These are phyloP conservation scores for Mitragyna speciosa DNA, from an alignment of 257 asterid genomes.

Conservation along the genomic window DNA sequence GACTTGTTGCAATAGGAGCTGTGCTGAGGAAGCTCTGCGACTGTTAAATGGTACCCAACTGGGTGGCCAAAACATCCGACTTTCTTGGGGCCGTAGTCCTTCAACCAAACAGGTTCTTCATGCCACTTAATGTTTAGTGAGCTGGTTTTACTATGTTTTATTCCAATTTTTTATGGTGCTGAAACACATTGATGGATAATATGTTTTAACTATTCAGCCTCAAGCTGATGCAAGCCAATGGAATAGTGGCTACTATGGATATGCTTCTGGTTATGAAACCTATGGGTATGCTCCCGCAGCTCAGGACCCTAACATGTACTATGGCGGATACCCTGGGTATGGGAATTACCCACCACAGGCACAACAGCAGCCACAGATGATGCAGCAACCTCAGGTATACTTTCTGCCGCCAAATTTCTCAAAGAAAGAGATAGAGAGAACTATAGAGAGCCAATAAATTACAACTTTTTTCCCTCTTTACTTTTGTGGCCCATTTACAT, in stretches of 20 bases:
- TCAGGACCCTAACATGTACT: constrained; percentile 48
- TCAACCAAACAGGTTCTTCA: constrained; percentile 73
- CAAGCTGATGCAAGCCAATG: constrained; percentile 44
- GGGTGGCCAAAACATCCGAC: constrained; percentile 88
- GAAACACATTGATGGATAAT: not conserved
- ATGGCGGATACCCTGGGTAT: constrained; percentile 47
- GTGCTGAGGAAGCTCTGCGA: constrained; percentile 87
- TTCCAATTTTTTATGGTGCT: constrained; percentile 9
- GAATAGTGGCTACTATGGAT: constrained; percentile 45
- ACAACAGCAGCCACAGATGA: constrained; percentile 48
- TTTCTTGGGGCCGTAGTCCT: constrained; percentile 97
- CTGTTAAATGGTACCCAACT: constrained; percentile 67
- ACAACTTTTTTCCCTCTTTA: not conserved
- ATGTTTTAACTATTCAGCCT: constrained; percentile 23
- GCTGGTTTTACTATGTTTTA: not conserved
- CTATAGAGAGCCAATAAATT: not conserved
- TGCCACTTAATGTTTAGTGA: not conserved
- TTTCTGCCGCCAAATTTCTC: not conserved
- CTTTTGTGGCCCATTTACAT: not conserved
- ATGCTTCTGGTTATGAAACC: constrained; percentile 47
- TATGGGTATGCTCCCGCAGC: constrained; percentile 49
- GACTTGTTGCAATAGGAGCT: constrained; percentile 50
- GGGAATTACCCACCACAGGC: constrained; percentile 37
- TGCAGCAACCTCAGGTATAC: constrained; percentile 61
- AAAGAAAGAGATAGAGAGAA: not conserved